A percentile compares a stretch with the other conserved stretches of the same genome.
phyloP scores from a whole-genome alignment of 2,329 filamentous ascomycete species.

The Plectosphaerella plurivora region DNA sequence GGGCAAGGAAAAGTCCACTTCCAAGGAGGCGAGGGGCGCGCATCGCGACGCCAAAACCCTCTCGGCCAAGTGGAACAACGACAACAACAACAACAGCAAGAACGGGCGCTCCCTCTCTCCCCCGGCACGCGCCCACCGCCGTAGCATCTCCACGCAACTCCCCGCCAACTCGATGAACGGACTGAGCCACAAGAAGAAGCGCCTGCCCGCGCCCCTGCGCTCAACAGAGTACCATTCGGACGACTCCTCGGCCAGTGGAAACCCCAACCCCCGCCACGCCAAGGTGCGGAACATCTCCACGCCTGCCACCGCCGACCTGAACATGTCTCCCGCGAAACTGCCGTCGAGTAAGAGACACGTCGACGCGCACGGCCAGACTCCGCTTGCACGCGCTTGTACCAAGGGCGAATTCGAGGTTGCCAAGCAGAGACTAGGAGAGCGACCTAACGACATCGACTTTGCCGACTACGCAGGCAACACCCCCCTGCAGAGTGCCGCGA shows the following conservation, averaged over 20 bases:
- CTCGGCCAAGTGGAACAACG: constrained; percentile 24
- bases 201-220: constrained; percentile 55
- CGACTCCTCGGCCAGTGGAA: constrained; percentile 58
- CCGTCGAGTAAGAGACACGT: constrained; percentile 77
- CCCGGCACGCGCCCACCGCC: constrained; percentile 51
- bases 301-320: constrained; percentile 52
- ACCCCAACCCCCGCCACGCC: constrained; percentile 54
- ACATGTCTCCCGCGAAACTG: constrained; percentile 65
- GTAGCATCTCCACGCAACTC: constrained; percentile 62
- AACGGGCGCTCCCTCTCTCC: constrained; percentile 53
- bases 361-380: constrained; percentile 88
- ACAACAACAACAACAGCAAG: constrained; percentile 27
- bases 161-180: constrained; percentile 51
- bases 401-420: constrained; percentile 77
- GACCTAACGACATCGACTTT: constrained; percentile 83
- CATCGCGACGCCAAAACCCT: constrained; percentile 24
- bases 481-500: constrained; percentile 84
- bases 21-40: constrained; percentile 3
- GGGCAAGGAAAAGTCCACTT: not conserved
- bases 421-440: constrained; percentile 68
- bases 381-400: constrained; percentile 84
- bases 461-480: constrained; percentile 96
- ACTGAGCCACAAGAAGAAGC: constrained; percentile 56
- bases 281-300: constrained; percentile 53
- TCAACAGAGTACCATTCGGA: constrained; percentile 65